Evolutionary conservation across 1,284 basidiomycete genomes (phyloP).

Genomic region (Apiotrichum sp.): DNA sequence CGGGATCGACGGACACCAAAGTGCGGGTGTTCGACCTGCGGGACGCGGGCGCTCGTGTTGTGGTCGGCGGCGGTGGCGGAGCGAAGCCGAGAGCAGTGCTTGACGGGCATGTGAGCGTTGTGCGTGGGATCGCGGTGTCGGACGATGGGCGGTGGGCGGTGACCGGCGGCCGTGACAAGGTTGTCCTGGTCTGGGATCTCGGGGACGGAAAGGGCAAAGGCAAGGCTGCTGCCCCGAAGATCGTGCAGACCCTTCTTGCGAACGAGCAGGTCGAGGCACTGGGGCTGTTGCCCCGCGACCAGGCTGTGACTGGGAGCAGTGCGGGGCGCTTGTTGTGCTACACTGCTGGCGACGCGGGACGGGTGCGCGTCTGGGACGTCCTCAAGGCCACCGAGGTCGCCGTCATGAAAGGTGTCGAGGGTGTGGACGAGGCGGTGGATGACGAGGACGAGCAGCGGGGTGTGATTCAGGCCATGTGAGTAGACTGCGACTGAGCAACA

Average conservation of each 20-base stretch:
- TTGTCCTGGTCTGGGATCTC: constrained; percentile 84
- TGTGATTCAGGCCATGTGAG: constrained; percentile 28
- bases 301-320: constrained; percentile 36
- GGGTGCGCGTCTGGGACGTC: constrained; percentile 76
- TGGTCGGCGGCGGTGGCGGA: constrained; percentile 41
- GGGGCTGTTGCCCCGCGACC: constrained; percentile 53
- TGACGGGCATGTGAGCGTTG: constrained; percentile 86
- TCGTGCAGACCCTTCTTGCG: constrained; percentile 77
- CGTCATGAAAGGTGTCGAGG: constrained; percentile 50
- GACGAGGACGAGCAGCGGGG: constrained; percentile 64
- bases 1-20: constrained; percentile 79
- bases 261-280: constrained; percentile 82
- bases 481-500: no score
- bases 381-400: constrained; percentile 60
- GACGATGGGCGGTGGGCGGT: constrained; percentile 77
- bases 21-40: constrained; percentile 85
- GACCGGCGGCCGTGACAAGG: constrained; percentile 82
- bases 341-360: constrained; percentile 83
- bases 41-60: constrained; percentile 55
- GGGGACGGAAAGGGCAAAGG: constrained; percentile 51
- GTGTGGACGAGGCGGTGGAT: constrained; percentile 51
- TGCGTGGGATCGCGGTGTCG: constrained; percentile 78
- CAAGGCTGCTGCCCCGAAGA: constrained; percentile 53
- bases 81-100: constrained; percentile 69
- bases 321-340: constrained; percentile 58